These are phyloP conservation scores for Naganishia antarctica DNA, from an alignment of 768 basidiomycete genomes.

Conservation along the genomic window DNA sequence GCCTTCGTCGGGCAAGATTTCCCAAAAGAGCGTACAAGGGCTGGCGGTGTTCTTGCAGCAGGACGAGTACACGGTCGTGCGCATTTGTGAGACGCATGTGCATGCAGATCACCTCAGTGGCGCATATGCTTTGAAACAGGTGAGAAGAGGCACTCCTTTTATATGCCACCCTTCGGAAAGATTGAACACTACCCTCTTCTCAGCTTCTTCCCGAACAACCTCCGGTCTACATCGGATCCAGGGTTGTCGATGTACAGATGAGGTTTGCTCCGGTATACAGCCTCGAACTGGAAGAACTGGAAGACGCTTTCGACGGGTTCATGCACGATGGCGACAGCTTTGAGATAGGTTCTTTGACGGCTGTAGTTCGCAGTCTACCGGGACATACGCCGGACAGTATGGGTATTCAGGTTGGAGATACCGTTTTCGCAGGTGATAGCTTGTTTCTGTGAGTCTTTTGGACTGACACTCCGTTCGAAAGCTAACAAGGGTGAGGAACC, in stretches of 20 bases:
- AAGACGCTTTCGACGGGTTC: conserved; percentile 36
- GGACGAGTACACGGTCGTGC: conserved; percentile 24
- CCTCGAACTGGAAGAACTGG: conserved; percentile 24
- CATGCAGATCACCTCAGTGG: conserved; percentile 43
- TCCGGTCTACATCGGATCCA: conserved; percentile 32
- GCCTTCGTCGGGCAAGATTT: conserved; percentile 27
- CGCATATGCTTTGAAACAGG: conserved; percentile 31
- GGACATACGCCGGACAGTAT: conserved; percentile 39
- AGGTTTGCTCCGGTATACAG: conserved; percentile 34
- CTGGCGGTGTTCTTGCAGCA: conserved; percentile 31
- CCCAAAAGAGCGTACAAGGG: conserved; percentile 30
- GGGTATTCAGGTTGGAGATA: conserved; percentile 33
- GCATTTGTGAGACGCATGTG: conserved; percentile 42
- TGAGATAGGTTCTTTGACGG: conserved; percentile 29
- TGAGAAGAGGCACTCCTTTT: conserved; percentile 11
- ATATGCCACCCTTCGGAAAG: background rate
- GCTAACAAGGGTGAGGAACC: no score
- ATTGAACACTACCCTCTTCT: background rate
- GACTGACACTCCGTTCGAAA: no score
- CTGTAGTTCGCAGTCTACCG: conserved; percentile 33
- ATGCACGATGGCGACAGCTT: conserved; percentile 36
- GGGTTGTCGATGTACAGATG: conserved; percentile 33
- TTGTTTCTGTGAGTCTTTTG: conserved; percentile 39
- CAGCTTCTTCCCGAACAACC: conserved; percentile 15
- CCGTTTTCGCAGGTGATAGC: conserved; percentile 38